Evolutionary conservation across 1,139 yeast species (phyloP), one percentile per base, ranked within the genome.

Genomic region (Sugiyamaella pinicola): DNA sequence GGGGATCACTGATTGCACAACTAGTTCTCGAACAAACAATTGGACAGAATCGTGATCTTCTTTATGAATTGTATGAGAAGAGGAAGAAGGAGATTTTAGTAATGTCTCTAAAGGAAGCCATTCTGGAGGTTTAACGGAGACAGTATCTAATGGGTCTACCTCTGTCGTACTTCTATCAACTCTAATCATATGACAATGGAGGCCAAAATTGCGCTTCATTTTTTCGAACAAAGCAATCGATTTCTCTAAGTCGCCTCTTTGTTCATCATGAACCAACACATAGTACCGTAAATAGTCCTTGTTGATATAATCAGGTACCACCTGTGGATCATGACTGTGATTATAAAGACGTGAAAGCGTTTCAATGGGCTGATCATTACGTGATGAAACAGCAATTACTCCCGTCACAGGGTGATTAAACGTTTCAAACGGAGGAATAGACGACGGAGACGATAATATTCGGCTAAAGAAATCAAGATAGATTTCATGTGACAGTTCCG

Each of bases 371-470:
- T 83, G 84, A 22, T 65, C 62, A 45, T 67, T 68, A 26, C 64
- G 60, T 24, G 75, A 69, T 48, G 85, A 77, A 2, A 91, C 75
- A 4, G 86, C 85, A 51, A 90, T 77, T 15, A 91, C 69, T 50
- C 91, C 88, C 1, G 90, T 79, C 1, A 90, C 80, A 0, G 99
- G 98, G 66, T 93, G 98, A 61, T 88, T 85, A 66, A 91, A 85
- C 2, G 93, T 84, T 67, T 93, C 98, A 67, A 88, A 90, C 1
- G 96, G 85, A 2, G 89, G 83, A 4, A 87, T 74, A 21, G 78
- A 24, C 12, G 49, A 31, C 7, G 55, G 40, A 4, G 51, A 34
- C 0, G 91, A 77, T 21, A 87, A 74, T 24, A 87, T 67, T 58
- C 83, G 79, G 44, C 84, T 77, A 58, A 87, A 77, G 60, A 84